Evolutionary conservation across 1,284 basidiomycete genomes (phyloP), one percentile per base, ranked within the genome.

Genomic region (Porodaedalea pini): DNA sequence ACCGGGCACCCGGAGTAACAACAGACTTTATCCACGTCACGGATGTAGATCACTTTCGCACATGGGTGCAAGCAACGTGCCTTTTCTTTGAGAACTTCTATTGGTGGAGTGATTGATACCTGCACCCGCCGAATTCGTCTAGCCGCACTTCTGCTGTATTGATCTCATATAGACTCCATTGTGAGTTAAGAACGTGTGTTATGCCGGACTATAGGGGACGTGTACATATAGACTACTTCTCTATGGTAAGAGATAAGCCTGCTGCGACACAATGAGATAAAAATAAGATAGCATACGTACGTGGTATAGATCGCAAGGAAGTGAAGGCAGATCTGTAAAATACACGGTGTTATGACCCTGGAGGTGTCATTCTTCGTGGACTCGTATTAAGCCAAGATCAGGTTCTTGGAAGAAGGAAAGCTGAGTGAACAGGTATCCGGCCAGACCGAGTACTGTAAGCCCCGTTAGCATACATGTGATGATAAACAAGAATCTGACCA

Each of bases 391-490:
- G 27, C 23, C n/a, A n/a, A n/a, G n/a, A n/a, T n/a, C n/a, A n/a
- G n/a, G 45, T 47, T 60, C 54, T 17, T 53, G 48, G 21, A 50
- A 52, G 36, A 62, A 58, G 17, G 62, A 58, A 45, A 73, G 61
- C 59, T 73, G 71, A 6, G 71, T 72, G 40, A 73, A 50, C 15
- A 63, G 65, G 63, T 72, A 78, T 34, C 71, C 70, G 34, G 65
- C 65, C 19, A 73, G 56, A 21, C 76, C 76, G 17, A 77, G 64
- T 7, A 73, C 76, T 77, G 48, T 37, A 39, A 43, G 50, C 48
- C 41, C 34, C 34, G 54, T 63, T 44, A 57, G 51, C 29, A 37
- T 41, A 63, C 55, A 41, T 49, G 54, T n/a, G 4, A 19, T 13
- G n/a, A 44, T 34, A 36, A 11, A 57, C 27, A 39, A 27, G 32